phyloP scores from a whole-genome alignment of 345 rosid genomes.

The Carallia pectinifolia region DNA sequence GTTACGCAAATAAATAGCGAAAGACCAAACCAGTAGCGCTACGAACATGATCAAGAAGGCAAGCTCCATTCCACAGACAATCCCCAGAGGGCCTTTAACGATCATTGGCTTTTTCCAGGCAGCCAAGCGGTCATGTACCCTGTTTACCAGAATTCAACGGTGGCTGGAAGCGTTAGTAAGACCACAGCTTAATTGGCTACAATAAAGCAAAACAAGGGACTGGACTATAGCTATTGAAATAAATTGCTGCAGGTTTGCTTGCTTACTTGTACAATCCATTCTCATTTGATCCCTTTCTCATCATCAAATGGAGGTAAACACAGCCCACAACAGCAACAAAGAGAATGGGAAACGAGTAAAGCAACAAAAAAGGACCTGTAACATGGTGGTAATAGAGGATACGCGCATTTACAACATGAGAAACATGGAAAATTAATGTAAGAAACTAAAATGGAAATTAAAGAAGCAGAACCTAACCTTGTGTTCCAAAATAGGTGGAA shows the following conservation, averaged over 20 bases:
- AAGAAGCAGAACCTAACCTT: constrained; percentile 9
- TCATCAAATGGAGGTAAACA: constrained; percentile 20
- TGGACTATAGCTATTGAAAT: too few species aligned
- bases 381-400: background rate
- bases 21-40: constrained; percentile 64
- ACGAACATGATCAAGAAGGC: constrained; percentile 63
- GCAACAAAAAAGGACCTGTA: constrained; percentile 16
- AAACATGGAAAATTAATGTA: background rate
- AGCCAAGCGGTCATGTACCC: background rate
- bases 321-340: constrained; percentile 27
- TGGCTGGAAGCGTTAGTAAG: too few species aligned
- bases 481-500: constrained; percentile 19
- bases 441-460: background rate
- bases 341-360: constrained; percentile 10
- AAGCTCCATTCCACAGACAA: constrained; percentile 63
- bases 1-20: constrained; percentile 43
- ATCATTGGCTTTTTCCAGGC: constrained; percentile 56
- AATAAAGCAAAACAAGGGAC: too few species aligned
- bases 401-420: background rate
- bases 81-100: constrained; percentile 80
- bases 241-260: background rate
- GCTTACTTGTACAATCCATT: background rate
- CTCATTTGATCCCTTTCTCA: constrained; percentile 6
- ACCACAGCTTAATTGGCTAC: too few species aligned
- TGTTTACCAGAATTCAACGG: too few species aligned